Evolutionary conservation across 2,329 filamentous ascomycete genomes (phyloP), one percentile per base, ranked within the genome.

Genomic region (Hypoxylon rubiginosum): DNA sequence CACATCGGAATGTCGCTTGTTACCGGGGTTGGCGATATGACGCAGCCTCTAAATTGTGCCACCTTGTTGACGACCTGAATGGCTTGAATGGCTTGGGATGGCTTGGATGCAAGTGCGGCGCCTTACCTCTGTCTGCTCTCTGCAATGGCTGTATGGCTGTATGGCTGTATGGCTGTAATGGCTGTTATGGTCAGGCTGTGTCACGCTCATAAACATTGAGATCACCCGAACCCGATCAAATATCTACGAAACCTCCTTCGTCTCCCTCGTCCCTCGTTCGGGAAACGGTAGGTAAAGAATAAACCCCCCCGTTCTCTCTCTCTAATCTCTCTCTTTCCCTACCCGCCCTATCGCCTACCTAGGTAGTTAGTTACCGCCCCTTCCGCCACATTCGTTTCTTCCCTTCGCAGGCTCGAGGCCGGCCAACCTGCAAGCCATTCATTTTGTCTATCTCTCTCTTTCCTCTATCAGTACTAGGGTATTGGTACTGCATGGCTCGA

Each of bases 1-100:
- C 68, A 72, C 71, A 71, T 74, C 72, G 74, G 73, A 74, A 74
- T 72, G 68, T 70, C 70, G 68, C 67, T 70, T 68, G 70, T 72
- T 72, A 68, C 70, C 70, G 61, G 67, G 71, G 60, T 62, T 57
- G 67, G 60, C 65, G 61, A 68, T 66, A 74, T 74, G 73, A 75
- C 69, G 73, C 73, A 73, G 64, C 64, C 59, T 34, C 46, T 58
- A 62, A 58, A 58, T 66, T 72, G 73, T 75, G 71, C 74, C 64
- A 76, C 73, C 51, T 50, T 41, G 32, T 48, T 26, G 63, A 49
- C 26, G 55, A 48, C 24, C 50, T 32, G 58, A 15, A 57, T 39
- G 21, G 51, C 26, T 24, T 4, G 21, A 24, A 24, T 24, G 21
- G 21, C 21, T 24, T 24, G 2, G 21, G 4, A 24, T 30, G 28